Evolutionary conservation across 352 stramenopile species (phyloP).

Genomic region (Globisporangium cylindrosporum): DNA sequence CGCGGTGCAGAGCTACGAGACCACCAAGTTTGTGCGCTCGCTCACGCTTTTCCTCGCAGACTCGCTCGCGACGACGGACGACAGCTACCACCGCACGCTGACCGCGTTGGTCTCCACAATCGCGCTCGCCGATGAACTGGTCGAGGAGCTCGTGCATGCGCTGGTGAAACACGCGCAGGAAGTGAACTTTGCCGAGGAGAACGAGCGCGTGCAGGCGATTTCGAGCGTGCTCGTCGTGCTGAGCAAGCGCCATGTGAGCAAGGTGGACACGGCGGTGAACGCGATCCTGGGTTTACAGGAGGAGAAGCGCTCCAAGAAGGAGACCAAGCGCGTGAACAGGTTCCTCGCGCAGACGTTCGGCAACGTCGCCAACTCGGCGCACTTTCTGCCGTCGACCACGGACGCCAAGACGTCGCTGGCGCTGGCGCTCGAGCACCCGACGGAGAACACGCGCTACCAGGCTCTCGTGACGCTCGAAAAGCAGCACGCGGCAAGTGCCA

Average conservation of each 20-base stretch:
- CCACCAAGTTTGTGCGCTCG: slow-evolving; percentile 61
- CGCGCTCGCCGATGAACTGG: slow-evolving; percentile 41
- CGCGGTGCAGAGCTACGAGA: slow-evolving; percentile 67
- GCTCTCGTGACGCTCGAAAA: slow-evolving; percentile 66
- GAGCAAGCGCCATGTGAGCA: slow-evolving; percentile 56
- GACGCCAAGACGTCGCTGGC: slow-evolving; percentile 74
- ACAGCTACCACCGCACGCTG: slow-evolving; percentile 40
- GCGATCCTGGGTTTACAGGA: slow-evolving; percentile 22
- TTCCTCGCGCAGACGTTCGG: slow-evolving; percentile 71
- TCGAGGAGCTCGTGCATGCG: slow-evolving; percentile 43
- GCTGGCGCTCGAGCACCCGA: slow-evolving; percentile 76
- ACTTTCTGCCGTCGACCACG: slow-evolving; percentile 61
- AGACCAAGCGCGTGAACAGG: slow-evolving; percentile 47
- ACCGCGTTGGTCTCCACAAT: slow-evolving; percentile 40
- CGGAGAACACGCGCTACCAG: slow-evolving; percentile 69
- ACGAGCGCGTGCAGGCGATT: slow-evolving; percentile 40
- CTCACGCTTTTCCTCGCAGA: slow-evolving; percentile 51
- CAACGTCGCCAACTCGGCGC: slow-evolving; percentile 69
- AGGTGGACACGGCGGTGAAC: slow-evolving; percentile 46
- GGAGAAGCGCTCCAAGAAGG: slow-evolving; percentile 33
- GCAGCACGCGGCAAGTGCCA: slow-evolving; percentile 24
- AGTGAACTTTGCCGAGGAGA: slow-evolving; percentile 36
- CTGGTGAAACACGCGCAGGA: slow-evolving; percentile 46
- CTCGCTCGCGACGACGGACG: slow-evolving; percentile 32
- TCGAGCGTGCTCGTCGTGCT: slow-evolving; percentile 42